Percentiles rank a stretch among this genome's conserved stretches.
Evolutionary conservation across 164 flowering plant genomes (phyloP).

Genomic region (Kalanchoe fedtschenkoi): DNA sequence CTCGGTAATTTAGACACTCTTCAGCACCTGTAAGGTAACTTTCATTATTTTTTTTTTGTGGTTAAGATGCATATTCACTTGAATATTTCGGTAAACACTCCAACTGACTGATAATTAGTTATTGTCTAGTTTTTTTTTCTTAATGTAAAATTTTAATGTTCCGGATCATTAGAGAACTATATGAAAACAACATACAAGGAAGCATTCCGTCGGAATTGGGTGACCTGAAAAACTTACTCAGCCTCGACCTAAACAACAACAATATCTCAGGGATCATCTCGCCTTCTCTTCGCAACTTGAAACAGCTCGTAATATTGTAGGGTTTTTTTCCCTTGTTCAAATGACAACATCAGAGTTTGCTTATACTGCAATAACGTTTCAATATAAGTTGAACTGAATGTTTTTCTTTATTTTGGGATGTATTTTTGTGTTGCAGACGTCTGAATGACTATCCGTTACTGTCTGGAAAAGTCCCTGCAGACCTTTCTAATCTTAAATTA

Average conservation of each 20-base stretch:
- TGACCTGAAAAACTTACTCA: constrained; percentile 69
- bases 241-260: constrained; percentile 88
- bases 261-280: constrained; percentile 74
- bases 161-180: constrained; percentile 94
- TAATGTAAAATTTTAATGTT: too few relatives aligned
- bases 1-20: constrained; percentile 83
- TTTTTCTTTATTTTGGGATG: neutral
- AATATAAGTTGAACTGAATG: neutral
- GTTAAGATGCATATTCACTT: neutral
- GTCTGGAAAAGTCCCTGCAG: too few relatives aligned
- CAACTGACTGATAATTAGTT: too few relatives aligned
- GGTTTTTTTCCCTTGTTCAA: neutral
- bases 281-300: constrained; percentile 59
- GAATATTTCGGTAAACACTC: too few relatives aligned
- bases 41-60: neutral
- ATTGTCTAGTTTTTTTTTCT: too few relatives aligned
- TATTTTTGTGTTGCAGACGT: constrained; percentile 33
- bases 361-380: neutral
- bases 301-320: constrained; percentile 72
- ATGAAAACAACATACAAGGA: constrained; percentile 83
- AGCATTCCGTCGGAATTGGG: constrained; percentile 70
- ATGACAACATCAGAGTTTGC: neutral
- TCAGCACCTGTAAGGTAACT: constrained; percentile 72
- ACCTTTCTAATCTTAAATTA: too few relatives aligned
- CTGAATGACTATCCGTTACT: constrained; percentile 74